Evolutionary conservation across 768 basidiomycete genomes (phyloP).

Genomic region (Mycena filopes): DNA sequence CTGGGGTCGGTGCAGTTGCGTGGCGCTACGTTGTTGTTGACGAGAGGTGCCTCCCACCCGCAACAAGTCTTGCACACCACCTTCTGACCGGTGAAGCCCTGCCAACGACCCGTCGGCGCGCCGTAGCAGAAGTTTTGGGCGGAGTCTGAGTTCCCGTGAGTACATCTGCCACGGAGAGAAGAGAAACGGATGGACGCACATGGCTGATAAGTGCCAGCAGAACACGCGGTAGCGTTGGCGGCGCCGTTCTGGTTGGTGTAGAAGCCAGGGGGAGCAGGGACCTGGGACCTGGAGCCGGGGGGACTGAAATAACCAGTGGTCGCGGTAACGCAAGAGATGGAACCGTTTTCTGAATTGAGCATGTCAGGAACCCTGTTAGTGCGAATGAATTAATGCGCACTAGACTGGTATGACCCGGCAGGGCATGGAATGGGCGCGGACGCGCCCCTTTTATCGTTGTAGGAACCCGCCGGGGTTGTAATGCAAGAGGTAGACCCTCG

Average conservation of each 20-base stretch:
- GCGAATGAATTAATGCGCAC: too few species aligned
- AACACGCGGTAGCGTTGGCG: neutral
- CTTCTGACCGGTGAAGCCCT: conserved; percentile 2
- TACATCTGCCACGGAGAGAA: neutral
- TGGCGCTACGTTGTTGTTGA: conserved; percentile 11
- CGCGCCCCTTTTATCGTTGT: neutral
- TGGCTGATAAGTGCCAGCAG: conserved; percentile 16
- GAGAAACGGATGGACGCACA: conserved; percentile 2
- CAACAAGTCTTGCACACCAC: conserved; percentile 21
- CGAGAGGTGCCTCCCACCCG: conserved; percentile 11
- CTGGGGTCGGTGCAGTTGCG: conserved; percentile 22
- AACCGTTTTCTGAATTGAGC: neutral
- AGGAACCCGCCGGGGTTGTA: neutral
- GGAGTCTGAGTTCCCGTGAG: neutral
- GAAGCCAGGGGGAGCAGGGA: neutral
- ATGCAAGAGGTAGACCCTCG: too few species aligned
- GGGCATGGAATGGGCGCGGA: neutral
- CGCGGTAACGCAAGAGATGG: neutral
- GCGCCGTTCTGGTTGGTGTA: neutral
- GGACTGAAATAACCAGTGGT: neutral
- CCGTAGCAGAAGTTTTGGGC: conserved; percentile 8
- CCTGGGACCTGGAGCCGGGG: too few species aligned
- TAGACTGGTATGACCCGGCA: conserved; percentile 4
- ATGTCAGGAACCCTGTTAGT: too few species aligned
- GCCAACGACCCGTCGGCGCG: conserved; percentile 17